Evolutionary conservation across 257 asterid genomes (phyloP), one percentile per base, ranked within the genome.

Genomic region (Linderniella brevidens): DNA sequence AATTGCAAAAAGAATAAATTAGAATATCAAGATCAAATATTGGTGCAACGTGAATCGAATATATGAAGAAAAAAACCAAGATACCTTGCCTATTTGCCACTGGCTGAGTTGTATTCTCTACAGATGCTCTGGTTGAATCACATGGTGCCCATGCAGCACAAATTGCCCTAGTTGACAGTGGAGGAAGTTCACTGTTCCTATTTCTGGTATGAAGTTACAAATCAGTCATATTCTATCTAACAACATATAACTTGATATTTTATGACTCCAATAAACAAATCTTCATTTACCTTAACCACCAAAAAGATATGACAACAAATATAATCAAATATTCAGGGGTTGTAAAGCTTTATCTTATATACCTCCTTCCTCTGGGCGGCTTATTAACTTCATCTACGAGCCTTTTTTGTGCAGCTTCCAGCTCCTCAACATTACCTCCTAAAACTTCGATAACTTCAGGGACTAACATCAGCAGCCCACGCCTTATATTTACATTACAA

Each of bases 301-400:
- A 41, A 18, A 43, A 50, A 35, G 19, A 40, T 56, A 25, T 25
- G 32, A 25, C 32, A 25, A 25, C 32, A 25, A 25, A 25, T 25
- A 25, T 25, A 25, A 25, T 25, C 4, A 25, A 25, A 25, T 25
- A 25, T 6, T 25, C 6, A 25, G 32, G 32, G 32, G 6, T 25
- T 25, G 32, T n/a, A n/a, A n/a, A 6, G 32, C 32, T n/a, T n/a
- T n/a, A n/a, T 32, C 29, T 48, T 42, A 13, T 32, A 25, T 70
- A 88, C 95, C 98, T 80, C 67, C 65, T 81, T 1, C 96, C 98
- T 61, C 94, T 75, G 29, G 98, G 88, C 60, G 94, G 98, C 70
- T 90, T 90, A 65, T 90, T 85, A 38, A 85, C 57, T 73, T 90
- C 98, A 62, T 58, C 57, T 44, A 79, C 78, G 59, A 90, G 80